Percentiles rank a stretch among this genome's conserved stretches.
These are phyloP conservation scores for Populus pruinosa DNA, from an alignment of 345 rosid species.

Conservation along the genomic window DNA sequence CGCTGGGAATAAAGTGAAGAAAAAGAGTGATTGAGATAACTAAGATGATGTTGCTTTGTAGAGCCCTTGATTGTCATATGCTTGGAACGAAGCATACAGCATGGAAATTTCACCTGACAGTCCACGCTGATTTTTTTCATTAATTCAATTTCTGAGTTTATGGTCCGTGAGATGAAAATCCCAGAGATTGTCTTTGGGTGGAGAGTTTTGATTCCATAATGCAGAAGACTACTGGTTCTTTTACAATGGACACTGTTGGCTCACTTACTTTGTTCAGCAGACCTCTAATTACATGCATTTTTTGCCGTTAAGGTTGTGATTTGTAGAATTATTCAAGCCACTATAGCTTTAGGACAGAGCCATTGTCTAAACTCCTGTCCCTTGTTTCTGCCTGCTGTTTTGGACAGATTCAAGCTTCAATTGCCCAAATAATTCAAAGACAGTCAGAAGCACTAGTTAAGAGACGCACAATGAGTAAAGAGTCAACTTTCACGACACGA, in stretches of 20 bases:
- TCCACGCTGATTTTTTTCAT: not conserved
- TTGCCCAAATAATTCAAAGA: slow-evolving; percentile 72
- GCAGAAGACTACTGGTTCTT: not conserved
- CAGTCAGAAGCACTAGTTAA: slow-evolving; percentile 77
- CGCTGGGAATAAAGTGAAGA: not conserved
- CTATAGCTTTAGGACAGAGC: not conserved
- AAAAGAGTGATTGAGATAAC: slow-evolving; percentile 10
- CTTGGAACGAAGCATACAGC: not conserved
- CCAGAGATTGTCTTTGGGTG: not conserved
- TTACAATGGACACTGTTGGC: not conserved
- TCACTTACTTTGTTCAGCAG: not conserved
- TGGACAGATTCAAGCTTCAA: slow-evolving; percentile 85
- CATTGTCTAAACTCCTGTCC: slow-evolving; percentile 1
- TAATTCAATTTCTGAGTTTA: slow-evolving; percentile 6
- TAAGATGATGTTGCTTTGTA: not conserved
- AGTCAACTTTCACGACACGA: slow-evolving; percentile 38
- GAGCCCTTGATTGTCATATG: not conserved
- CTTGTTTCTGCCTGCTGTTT: slow-evolving; percentile 11
- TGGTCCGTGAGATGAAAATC: not conserved
- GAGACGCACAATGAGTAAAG: slow-evolving; percentile 60
- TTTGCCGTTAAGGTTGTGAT: not conserved
- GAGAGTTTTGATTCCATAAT: not conserved
- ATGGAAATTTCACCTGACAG: slow-evolving; percentile 3
- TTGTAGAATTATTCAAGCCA: not conserved
- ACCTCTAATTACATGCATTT: not conserved